Evolutionary conservation across 805 yeast species (phyloP).

Genomic region (Schizosaccharomyces osmophilus): DNA sequence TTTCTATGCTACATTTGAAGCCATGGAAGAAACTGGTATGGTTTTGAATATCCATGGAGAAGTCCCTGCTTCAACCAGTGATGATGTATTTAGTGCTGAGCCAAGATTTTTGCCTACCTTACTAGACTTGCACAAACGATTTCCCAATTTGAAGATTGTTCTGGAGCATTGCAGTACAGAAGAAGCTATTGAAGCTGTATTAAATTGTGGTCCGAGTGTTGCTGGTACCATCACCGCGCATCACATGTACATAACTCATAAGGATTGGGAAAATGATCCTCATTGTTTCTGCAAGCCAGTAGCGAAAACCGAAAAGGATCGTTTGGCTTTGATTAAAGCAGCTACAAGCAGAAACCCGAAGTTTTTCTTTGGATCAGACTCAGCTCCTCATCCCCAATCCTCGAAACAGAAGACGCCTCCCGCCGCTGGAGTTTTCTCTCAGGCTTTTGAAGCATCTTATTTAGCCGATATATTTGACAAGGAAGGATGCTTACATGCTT

Average conservation of each 20-base stretch:
- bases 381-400: conserved; percentile 84
- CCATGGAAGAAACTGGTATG: conserved; percentile 54
- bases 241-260: conserved; percentile 68
- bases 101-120: conserved; percentile 77
- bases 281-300: conserved; percentile 93
- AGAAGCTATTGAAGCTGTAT: conserved; percentile 61
- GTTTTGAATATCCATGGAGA: conserved; percentile 89
- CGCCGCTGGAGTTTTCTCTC: conserved; percentile 96
- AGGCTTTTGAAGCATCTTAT: conserved; percentile 55
- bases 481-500: conserved; percentile 33
- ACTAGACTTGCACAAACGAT: conserved; percentile 46
- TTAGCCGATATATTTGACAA: conserved; percentile 67
- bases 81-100: conserved; percentile 83
- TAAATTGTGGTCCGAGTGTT: conserved; percentile 45
- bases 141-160: conserved; percentile 67
- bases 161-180: conserved; percentile 88
- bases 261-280: conserved; percentile 92
- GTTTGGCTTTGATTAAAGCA: conserved; percentile 56
- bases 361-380: conserved; percentile 91
- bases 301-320: conserved; percentile 74
- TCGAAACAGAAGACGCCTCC: conserved; percentile 22
- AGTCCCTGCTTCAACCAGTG: conserved; percentile 48
- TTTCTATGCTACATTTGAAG: conserved; percentile 74
- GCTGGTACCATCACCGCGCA: conserved; percentile 93
- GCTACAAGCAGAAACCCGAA: conserved; percentile 80